These are phyloP conservation scores for Tulasnella sp. DNA, from an alignment of 768 basidiomycete genomes.

Conservation along the genomic window DNA sequence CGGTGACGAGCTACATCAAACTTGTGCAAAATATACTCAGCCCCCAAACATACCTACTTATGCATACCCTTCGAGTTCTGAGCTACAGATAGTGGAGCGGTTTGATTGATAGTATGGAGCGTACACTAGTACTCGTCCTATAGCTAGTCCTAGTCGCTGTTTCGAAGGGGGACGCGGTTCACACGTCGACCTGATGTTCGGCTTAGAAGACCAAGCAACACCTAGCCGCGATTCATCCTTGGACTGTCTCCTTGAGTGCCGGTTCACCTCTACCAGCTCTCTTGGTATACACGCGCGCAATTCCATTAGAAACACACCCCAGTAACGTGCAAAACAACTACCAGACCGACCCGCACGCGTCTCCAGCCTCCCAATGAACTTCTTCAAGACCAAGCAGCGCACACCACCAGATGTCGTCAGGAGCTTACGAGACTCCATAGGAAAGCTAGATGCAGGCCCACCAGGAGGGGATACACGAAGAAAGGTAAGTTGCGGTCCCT, in stretches of 20 bases:
- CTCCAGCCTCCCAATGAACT: slow-evolving; percentile 63
- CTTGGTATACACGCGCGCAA: background rate
- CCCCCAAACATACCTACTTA: too few species aligned
- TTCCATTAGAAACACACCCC: background rate
- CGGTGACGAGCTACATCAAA: too few species aligned
- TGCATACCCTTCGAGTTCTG: too few species aligned
- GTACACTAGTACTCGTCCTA: too few species aligned
- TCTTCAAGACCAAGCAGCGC: slow-evolving; percentile 88
- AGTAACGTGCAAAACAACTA: background rate
- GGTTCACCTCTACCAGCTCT: background rate
- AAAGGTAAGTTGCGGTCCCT: slow-evolving; percentile 55
- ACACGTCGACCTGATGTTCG: background rate
- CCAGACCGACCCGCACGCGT: background rate
- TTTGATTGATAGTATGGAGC: too few species aligned
- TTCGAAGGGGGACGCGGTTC: background rate
- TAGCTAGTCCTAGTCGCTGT: too few species aligned
- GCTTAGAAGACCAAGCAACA: background rate
- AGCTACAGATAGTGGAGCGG: too few species aligned
- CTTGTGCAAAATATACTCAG: too few species aligned
- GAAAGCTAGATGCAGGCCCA: slow-evolving; percentile 66
- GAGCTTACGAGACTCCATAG: slow-evolving; percentile 71
- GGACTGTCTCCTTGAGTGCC: background rate
- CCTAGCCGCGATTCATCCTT: background rate
- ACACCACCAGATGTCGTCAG: slow-evolving; percentile 86
- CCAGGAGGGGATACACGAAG: slow-evolving; percentile 71